Evolutionary conservation across 345 rosid species (phyloP).

Genomic region (Lagerstroemia speciosa): DNA sequence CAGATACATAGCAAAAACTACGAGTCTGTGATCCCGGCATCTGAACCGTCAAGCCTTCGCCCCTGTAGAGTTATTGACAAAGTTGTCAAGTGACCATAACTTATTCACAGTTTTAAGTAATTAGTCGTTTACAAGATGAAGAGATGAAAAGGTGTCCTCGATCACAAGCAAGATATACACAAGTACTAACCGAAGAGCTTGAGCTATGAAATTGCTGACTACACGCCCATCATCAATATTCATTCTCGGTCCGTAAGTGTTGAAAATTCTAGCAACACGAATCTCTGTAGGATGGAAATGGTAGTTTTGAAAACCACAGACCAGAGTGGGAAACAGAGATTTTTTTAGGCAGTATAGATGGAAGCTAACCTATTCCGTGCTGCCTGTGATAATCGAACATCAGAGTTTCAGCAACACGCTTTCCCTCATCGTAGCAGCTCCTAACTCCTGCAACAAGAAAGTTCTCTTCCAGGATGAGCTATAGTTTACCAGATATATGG

Average conservation of each 20-base stretch:
- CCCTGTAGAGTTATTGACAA: slow-evolving; percentile 31
- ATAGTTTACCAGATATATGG: not conserved
- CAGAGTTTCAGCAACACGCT: slow-evolving; percentile 86
- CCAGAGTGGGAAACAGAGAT: not conserved
- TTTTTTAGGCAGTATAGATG: not conserved
- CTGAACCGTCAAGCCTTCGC: slow-evolving; percentile 88
- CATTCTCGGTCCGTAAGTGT: slow-evolving; percentile 98
- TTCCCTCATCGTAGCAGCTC: slow-evolving; percentile 96
- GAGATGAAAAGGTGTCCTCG: not conserved
- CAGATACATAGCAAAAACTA: slow-evolving; percentile 93
- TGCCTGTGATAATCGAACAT: slow-evolving; percentile 97
- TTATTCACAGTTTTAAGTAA: not conserved
- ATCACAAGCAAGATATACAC: not conserved
- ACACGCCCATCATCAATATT: slow-evolving; percentile 99
- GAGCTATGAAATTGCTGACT: slow-evolving; percentile 99
- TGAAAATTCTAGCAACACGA: slow-evolving; percentile 97
- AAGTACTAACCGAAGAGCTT: slow-evolving; percentile 69
- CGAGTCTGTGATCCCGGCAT: slow-evolving; percentile 96
- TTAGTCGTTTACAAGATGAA: not conserved
- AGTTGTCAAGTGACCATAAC: not conserved
- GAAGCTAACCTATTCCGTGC: slow-evolving; percentile 67
- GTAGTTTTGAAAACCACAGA: slow-evolving; percentile 2
- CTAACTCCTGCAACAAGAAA: slow-evolving; percentile 51
- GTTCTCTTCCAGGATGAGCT: not conserved
- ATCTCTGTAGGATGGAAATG: slow-evolving; percentile 41